Conservation (phyloP, 2,329 filamentous ascomycete genomes). For the Penicillium sp. region DNA sequence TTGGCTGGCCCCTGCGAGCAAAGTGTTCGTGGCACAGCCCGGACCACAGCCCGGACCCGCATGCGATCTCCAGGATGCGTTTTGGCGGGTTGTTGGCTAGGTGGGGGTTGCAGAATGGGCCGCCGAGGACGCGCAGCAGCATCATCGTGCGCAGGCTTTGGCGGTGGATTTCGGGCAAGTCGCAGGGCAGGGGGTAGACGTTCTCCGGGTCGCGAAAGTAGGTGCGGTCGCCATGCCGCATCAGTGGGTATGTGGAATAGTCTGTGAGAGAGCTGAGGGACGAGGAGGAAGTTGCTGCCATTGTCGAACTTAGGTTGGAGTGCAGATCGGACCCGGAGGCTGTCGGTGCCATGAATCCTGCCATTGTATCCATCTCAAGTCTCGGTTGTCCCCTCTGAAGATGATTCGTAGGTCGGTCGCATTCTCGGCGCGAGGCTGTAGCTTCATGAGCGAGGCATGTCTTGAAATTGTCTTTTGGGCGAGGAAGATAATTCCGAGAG, state of each 20-base stretch:
- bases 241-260: slow-evolving; percentile 58
- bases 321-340: slow-evolving; percentile 37
- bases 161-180: slow-evolving; percentile 82
- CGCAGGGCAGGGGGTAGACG: slow-evolving; percentile 83
- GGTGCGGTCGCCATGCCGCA: slow-evolving; percentile 74
- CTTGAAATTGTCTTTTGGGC: neutral
- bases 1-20: slow-evolving; percentile 64
- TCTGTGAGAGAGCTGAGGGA: slow-evolving; percentile 39
- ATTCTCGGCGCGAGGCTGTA: slow-evolving; percentile 27
- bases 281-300: slow-evolving; percentile 38
- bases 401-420: slow-evolving; percentile 23
- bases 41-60: slow-evolving; percentile 87
- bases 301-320: slow-evolving; percentile 36
- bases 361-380: slow-evolving; percentile 35
- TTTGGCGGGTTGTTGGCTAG: slow-evolving; percentile 68
- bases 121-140: slow-evolving; percentile 77
- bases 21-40: slow-evolving; percentile 83
- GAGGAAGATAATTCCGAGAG: slow-evolving; percentile 3
- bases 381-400: slow-evolving; percentile 20
- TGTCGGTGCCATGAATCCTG: slow-evolving; percentile 28
- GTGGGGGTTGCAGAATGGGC: slow-evolving; percentile 72
- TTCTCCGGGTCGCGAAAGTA: slow-evolving; percentile 75
- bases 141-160: slow-evolving; percentile 83
- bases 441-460: slow-evolving; percentile 24
- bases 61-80: slow-evolving; percentile 82